Percentiles rank a stretch among this genome's conserved stretches.
Evolutionary conservation across 2,329 filamentous ascomycete genomes (phyloP).

Genomic region (Hymenoscyphus scutula): DNA sequence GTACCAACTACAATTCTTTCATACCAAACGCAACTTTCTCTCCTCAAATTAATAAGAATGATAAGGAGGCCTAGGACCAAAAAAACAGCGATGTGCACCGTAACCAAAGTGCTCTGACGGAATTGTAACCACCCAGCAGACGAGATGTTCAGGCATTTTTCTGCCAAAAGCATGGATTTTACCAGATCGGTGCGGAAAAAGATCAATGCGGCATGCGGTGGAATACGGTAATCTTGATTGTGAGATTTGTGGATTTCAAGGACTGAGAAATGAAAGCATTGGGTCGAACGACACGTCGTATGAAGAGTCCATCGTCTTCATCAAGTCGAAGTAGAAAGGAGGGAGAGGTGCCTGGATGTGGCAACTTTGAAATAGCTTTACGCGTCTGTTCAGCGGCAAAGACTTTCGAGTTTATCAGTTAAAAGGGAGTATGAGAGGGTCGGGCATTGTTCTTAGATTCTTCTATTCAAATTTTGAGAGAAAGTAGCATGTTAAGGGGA

Average conservation of each 20-base stretch:
- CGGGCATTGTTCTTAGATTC: too few species aligned
- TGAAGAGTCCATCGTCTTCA: not conserved
- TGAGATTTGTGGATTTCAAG: not conserved
- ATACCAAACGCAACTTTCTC: too few species aligned
- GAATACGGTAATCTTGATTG: not conserved
- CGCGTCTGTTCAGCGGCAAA: not conserved
- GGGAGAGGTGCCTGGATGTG: not conserved
- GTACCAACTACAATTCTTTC: too few species aligned
- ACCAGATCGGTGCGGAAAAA: not conserved
- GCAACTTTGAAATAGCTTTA: not conserved
- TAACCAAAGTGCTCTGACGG: not conserved
- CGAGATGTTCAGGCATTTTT: not conserved
- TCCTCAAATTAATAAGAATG: too few species aligned
- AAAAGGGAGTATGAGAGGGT: too few species aligned
- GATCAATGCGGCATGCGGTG: not conserved
- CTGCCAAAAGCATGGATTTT: not conserved
- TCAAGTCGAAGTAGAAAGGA: too few species aligned
- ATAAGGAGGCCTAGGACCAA: too few species aligned
- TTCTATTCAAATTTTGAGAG: too few species aligned
- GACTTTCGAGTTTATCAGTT: too few species aligned
- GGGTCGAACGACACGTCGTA: not conserved
- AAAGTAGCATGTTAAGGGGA: too few species aligned
- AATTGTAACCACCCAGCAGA: not conserved
- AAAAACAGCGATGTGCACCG: not conserved
- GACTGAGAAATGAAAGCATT: not conserved